Evolutionary conservation across 1,284 basidiomycete genomes (phyloP), one percentile per base, ranked within the genome.

Genomic region (Cryptococcus floricola): DNA sequence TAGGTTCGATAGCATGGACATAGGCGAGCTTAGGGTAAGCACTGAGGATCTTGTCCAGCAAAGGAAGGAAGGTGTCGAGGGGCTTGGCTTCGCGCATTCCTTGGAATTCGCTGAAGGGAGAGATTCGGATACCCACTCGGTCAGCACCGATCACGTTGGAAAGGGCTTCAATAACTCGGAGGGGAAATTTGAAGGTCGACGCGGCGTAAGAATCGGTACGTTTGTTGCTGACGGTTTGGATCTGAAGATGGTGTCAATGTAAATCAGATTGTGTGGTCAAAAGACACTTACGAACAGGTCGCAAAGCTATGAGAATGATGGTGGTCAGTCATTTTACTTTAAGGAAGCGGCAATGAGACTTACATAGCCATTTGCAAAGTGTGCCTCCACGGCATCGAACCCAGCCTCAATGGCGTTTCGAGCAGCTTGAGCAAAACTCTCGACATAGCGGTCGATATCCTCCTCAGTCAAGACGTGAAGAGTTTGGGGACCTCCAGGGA

Each of bases 371-470:
- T 90, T 87, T 6, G 75, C 77, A 39, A 64, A 65, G 58, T 79
- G 79, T 34, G 79, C 63, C 76, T 87, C 84, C 25, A 85, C 81
- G 23, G 84, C 84, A 62, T 87, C 85, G 62, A 86, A 85, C 0
- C 84, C 85, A 31, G 84, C 83, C 63, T 80, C 76, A 48, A 83
- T 80, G 3, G 84, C 83, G 57, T 81, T 81, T 8, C 71, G 50
- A 0, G 83, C 84, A 0, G 82, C 77, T 2, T 74, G 62, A 44
- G 73, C 78, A 68, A 80, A 86, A 50, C 78, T 68, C 1, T 70
- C 73, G 41, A 84, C 72, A 53, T 81, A 79, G 9, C 65, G 57
- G 39, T 68, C 58, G 44, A 75, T 73, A 52, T 77, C 75, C 31
- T 67, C 65, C 25, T 60, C 53, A 5, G 65, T 62, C 57, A 66